A percentile compares a stretch with the other conserved stretches of the same genome.
phyloP scores from a whole-genome alignment of 2,329 filamentous ascomycete genomes.

The Magnaporthiopsis poae region DNA sequence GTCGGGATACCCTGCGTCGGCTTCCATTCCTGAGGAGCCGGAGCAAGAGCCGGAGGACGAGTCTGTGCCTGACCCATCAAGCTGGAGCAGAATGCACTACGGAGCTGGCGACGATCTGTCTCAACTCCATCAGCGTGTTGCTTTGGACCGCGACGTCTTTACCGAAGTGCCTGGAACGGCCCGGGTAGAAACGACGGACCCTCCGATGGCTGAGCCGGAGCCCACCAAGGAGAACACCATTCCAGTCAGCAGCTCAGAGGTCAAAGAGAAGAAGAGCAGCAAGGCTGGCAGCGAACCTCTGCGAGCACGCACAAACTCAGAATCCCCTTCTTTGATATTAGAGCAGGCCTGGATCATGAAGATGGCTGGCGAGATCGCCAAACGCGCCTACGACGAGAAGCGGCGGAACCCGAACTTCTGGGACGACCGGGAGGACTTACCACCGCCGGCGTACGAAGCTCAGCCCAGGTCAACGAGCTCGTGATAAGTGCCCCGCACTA shows the following conservation, averaged over 20 bases:
- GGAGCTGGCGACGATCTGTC: constrained; percentile 19
- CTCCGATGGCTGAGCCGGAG: background rate
- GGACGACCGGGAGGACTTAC: constrained; percentile 46
- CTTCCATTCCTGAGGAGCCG: constrained; percentile 50
- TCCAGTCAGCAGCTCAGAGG: background rate
- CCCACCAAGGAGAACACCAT: background rate
- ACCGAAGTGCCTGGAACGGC: constrained; percentile 20
- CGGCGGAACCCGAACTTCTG: constrained; percentile 41
- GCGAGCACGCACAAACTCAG: constrained; percentile 29
- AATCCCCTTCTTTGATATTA: constrained; percentile 51
- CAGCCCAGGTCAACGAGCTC: constrained; percentile 11
- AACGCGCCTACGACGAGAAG: constrained; percentile 82
- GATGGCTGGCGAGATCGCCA: constrained; percentile 85
- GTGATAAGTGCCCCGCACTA: constrained; percentile 1
- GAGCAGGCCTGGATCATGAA: constrained; percentile 84
- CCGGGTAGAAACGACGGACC: constrained; percentile 10
- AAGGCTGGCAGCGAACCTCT: constrained; percentile 4
- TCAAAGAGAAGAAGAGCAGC: background rate
- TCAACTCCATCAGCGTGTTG: constrained; percentile 21
- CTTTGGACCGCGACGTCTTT: constrained; percentile 26
- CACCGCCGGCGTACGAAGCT: constrained; percentile 54
- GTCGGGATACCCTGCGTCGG: constrained; percentile 50
- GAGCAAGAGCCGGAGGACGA: constrained; percentile 49
- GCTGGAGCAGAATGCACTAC: constrained; percentile 33
- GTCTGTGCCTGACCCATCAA: constrained; percentile 6